A percentile compares a stretch with the other conserved stretches of the same genome.
Conservation (phyloP, 2,329 filamentous ascomycete species). For the Ascochyta rabiei region DNA sequence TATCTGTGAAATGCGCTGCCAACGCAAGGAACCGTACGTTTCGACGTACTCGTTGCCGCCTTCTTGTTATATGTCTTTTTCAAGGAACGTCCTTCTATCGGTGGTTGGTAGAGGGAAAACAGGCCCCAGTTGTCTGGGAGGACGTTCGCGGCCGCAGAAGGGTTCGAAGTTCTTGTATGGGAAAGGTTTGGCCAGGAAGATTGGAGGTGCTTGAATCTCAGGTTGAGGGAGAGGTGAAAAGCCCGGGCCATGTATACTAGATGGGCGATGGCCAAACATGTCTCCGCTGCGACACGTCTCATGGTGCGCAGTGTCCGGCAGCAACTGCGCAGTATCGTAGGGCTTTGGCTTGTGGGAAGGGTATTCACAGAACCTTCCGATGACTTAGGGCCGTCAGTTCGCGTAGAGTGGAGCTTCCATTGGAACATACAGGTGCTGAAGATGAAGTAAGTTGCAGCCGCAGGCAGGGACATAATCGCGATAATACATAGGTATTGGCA, state of each 20-base stretch:
- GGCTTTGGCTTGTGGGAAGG: no score
- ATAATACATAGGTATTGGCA: neutral
- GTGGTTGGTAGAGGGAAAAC: neutral
- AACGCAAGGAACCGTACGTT: no score
- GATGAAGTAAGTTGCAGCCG: neutral
- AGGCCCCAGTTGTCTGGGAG: neutral
- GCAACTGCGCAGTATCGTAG: neutral
- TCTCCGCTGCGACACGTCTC: neutral
- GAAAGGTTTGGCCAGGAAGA: neutral
- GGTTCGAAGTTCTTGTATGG: neutral
- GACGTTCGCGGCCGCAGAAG: neutral
- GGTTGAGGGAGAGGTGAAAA: neutral
- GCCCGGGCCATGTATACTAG: neutral
- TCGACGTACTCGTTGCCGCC: neutral
- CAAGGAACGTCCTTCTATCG: no score
- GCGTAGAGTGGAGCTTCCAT: neutral
- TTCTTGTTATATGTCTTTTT: neutral
- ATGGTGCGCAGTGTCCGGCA: no score
- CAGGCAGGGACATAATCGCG: neutral
- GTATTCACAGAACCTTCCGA: neutral
- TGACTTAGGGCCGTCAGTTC: neutral
- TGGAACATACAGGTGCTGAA: neutral
- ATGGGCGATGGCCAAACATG: no score
- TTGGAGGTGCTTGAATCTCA: neutral
- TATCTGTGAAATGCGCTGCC: no score